Evolutionary conservation across 2,329 filamentous ascomycete genomes (phyloP), one percentile per base, ranked within the genome.

Genomic region (Calonectria fujianensis): DNA sequence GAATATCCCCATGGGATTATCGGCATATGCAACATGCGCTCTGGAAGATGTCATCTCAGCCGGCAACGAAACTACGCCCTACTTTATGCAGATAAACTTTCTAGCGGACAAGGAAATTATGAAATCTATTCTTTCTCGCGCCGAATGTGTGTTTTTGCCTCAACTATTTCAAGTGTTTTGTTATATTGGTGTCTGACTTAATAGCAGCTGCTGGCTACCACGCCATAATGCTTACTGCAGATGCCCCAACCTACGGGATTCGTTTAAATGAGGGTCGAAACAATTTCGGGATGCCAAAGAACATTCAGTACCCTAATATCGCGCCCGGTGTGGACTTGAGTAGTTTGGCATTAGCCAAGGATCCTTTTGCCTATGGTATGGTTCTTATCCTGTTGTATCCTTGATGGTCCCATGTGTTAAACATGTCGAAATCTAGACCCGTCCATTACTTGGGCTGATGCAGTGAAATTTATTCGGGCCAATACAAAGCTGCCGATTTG

Each of bases 11-110:
- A 70, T 69, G 71, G 66, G 48, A 16, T 37, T 73, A 6, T 70
- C 65, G 11, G 29, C 54, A 29, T 70, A 73, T 29, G 52, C 65
- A 18, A 73, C 65, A 1, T 39, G 35, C 20, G 31, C 45, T 18
- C 29, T 73, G 10, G 71, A 73, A 35, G 45, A 73, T 45, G 72
- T 68, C 18, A 84, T 71, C 61, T 32, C 68, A 6, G 35, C 35
- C 10, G 50, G 31, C 5, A 64, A 66, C 16, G 39, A 32, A 48
- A 48, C 45, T 0, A 74, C 70, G 27, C 72, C 67, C 1, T 74
- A 74, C n/a, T 37, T 57, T 8, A 70, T 74, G 48, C 72, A 74
- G n/a, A 74, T 74, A 31, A 70, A 57, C 18, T 51, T 74, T 20
- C 48, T 70, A 7, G 65, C 35, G n/a, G 61, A 74, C 50, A 74